Evolutionary conservation across 2,329 filamentous ascomycete species (phyloP).

Genomic region (Arthrobotrys pseudoclavata): DNA sequence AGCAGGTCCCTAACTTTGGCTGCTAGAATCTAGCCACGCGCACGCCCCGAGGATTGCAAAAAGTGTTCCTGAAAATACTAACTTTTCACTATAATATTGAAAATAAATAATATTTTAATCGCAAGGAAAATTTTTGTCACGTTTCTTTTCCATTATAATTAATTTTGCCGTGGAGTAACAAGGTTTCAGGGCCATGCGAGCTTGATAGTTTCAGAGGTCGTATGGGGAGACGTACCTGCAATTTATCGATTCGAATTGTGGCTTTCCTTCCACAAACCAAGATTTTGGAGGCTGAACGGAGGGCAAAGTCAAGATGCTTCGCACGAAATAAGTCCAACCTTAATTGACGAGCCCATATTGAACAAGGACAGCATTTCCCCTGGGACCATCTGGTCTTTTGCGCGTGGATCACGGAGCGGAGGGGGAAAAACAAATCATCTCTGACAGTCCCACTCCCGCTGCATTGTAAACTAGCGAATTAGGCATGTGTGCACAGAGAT

Average conservation of each 20-base stretch:
- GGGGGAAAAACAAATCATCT: slow-evolving; percentile 51
- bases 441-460: slow-evolving; percentile 58
- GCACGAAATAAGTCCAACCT: slow-evolving; percentile 44
- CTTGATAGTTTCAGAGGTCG: slow-evolving; percentile 59
- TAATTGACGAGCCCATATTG: slow-evolving; percentile 37
- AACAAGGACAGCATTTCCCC: slow-evolving; percentile 49
- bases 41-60: background rate
- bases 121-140: slow-evolving; percentile 29
- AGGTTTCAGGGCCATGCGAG: slow-evolving; percentile 58
- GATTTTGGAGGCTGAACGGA: slow-evolving; percentile 59
- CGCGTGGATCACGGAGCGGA: slow-evolving; percentile 51
- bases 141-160: slow-evolving; percentile 54
- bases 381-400: slow-evolving; percentile 59
- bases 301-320: slow-evolving; percentile 57
- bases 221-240: slow-evolving; percentile 57
- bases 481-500: slow-evolving; percentile 55
- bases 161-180: slow-evolving; percentile 54
- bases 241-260: slow-evolving; percentile 60
- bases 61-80: slow-evolving; percentile 18
- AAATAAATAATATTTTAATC: slow-evolving; percentile 22
- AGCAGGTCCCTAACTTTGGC: background rate
- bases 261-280: slow-evolving; percentile 55
- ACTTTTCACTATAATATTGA: slow-evolving; percentile 9
- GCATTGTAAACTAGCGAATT: slow-evolving; percentile 58
- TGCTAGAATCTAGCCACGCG: slow-evolving; percentile 22